Evolutionary conservation across 805 yeast species (phyloP).

Genomic region (Candida namnaoensis): DNA sequence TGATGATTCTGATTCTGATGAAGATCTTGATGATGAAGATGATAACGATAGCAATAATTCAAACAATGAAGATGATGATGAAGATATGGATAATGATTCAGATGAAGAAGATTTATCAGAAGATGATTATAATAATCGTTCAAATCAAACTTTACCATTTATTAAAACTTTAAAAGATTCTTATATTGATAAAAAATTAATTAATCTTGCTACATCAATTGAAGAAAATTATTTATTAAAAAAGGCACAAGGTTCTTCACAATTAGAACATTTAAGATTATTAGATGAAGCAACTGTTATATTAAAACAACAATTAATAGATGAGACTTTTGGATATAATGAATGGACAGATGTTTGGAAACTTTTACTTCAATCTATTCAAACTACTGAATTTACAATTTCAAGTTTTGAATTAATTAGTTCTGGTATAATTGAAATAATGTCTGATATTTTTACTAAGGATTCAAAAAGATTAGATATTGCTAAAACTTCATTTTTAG

Average conservation of each 20-base stretch:
- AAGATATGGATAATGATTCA: slow-evolving; percentile 13
- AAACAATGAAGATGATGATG: slow-evolving; percentile 12
- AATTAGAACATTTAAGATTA: slow-evolving; percentile 18
- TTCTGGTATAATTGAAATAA: slow-evolving; percentile 49
- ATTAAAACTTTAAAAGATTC: slow-evolving; percentile 5
- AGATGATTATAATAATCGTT: slow-evolving; percentile 11
- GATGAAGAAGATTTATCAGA: slow-evolving; percentile 15
- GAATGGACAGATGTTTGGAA: slow-evolving; percentile 28
- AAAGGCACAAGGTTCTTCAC: slow-evolving; percentile 15
- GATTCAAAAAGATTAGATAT: slow-evolving; percentile 13
- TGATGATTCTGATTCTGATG: slow-evolving; percentile 10
- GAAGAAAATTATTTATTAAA: slow-evolving; percentile 19
- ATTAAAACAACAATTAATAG: slow-evolving; percentile 5
- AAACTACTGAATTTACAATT: slow-evolving; percentile 22
- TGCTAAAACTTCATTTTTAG: slow-evolving; percentile 31
- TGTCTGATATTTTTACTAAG: slow-evolving; percentile 26
- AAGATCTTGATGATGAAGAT: slow-evolving; percentile 14
- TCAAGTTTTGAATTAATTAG: slow-evolving; percentile 73
- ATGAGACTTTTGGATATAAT: slow-evolving; percentile 11
- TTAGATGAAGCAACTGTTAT: slow-evolving; percentile 16
- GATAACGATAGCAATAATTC: slow-evolving; percentile 18
- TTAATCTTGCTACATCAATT: slow-evolving; percentile 15
- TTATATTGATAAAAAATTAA: slow-evolving; percentile 5
- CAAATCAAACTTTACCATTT: background rate
- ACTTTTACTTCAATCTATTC: slow-evolving; percentile 25